Base-by-base conservation (phyloP, 257 asterid species). In the Penstemon barbatus region DNA sequence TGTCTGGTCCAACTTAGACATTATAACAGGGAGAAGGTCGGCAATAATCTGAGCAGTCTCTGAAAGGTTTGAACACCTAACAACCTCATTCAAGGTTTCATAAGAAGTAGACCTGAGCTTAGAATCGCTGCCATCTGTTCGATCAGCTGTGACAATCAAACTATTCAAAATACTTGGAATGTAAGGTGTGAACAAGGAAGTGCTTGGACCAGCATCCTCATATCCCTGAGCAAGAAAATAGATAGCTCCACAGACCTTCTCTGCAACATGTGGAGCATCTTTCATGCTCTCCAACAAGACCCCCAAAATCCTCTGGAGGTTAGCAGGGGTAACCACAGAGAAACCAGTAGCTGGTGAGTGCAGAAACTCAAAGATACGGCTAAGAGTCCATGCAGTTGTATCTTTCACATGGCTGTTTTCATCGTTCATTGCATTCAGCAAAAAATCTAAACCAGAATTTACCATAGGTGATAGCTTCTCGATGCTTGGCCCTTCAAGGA, bases 311-410 rank as follows among this genome's bases (percentile, higher is more conserved):
- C 61, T 64, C 51, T 81, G 91, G 74, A 87, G 82, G 65, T 91
- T 89, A 59, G 79, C 85, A 50, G 87, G 84, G 4, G 95, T 76
- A 69, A 87, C 78, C 56, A 89, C 90, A 19, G 95, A 78, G 69
- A 82, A 85, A 66, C 93, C 91, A 60, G 82, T 48, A 11, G 82
- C 78, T 36, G 96, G 95, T 38, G 77, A 61, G 77, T 91, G 98
- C 77, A 87, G 69, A 50, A 91, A 74, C 86, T 91, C 95, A 65
- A 89, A 89, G 66, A 91, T 87, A 62, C 95, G 96, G 65, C 95
- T 83, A 54, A 91, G 95, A 66, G 98, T 91, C 98, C 98, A 89
- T 5, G 98, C 98, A 36, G 98, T 91, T 11, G 94, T 87, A 79
- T 85, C 96, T 79, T 88, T 89, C 71, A 89, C 90, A 15, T 85